Conservation (phyloP, 768 basidiomycete genomes). For the Gelatoporia subvermispora region DNA sequence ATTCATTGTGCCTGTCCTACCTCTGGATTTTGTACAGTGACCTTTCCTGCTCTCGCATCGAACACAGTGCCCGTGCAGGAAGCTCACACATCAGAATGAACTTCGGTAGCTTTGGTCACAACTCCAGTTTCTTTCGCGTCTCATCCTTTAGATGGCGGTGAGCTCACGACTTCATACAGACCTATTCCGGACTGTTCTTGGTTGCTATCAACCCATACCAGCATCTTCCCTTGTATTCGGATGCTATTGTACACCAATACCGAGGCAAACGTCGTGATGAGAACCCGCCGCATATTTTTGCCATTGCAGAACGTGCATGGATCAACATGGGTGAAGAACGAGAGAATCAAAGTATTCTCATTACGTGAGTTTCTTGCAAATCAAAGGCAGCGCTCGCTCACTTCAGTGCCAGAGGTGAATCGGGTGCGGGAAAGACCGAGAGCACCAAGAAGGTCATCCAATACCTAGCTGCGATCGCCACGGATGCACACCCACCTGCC, state of each 20-base stretch:
- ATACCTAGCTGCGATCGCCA: conserved; percentile 95
- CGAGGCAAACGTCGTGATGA: conserved; percentile 84
- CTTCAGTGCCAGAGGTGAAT: conserved; percentile 71
- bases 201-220: conserved; percentile 99
- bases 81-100: no score
- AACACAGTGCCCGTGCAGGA: no score
- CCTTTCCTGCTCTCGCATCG: no score
- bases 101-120: no score
- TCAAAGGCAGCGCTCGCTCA: no score
- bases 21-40: no score
- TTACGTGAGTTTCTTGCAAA: conserved; percentile 62
- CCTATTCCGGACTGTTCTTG: conserved; percentile 93
- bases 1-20: no score
- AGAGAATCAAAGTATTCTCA: conserved; percentile 96
- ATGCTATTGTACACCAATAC: conserved; percentile 84
- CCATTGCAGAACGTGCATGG: conserved; percentile 97
- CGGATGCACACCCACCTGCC: conserved; percentile 60
- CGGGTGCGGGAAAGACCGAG: conserved; percentile 98
- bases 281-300: conserved; percentile 95
- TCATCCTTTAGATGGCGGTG: no score
- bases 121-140: no score
- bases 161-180: conserved; percentile 58
- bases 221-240: conserved; percentile 84
- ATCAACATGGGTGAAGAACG: conserved; percentile 96
- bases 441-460: conserved; percentile 99